phyloP scores from a whole-genome alignment of 192 early-diverging fungal species.

The Mortierella antarctica region DNA sequence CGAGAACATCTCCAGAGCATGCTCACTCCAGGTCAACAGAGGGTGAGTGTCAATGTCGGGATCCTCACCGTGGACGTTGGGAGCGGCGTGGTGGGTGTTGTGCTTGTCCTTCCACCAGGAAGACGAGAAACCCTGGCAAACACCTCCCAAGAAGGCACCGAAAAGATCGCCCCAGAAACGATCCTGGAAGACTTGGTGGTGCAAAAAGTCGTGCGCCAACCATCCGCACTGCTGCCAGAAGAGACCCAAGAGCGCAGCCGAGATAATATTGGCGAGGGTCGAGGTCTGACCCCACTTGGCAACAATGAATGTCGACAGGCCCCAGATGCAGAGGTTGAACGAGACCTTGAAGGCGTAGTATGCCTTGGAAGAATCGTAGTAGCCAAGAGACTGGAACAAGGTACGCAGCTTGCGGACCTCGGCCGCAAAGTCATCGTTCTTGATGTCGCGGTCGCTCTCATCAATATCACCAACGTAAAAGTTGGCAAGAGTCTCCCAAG shows the following conservation, averaged over 20 bases:
- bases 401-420: constrained; percentile 71
- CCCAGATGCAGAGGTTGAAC: constrained; percentile 64
- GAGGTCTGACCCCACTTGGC: constrained; percentile 62
- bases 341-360: constrained; percentile 75
- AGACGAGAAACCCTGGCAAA: constrained; percentile 83
- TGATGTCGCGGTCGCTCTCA: constrained; percentile 57
- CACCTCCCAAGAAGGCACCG: constrained; percentile 76
- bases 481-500: constrained; percentile 74
- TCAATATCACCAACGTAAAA: constrained; percentile 80
- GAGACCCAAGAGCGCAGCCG: constrained; percentile 70
- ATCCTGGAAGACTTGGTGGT: constrained; percentile 83
- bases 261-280: constrained; percentile 64
- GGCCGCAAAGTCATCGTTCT: constrained; percentile 65
- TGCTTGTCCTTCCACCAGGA: constrained; percentile 93
- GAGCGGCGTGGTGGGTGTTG: constrained; percentile 84
- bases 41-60: constrained; percentile 90
- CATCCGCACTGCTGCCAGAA: constrained; percentile 90
- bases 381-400: constrained; percentile 62
- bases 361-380: constrained; percentile 73
- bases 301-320: constrained; percentile 61
- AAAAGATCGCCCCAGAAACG: constrained; percentile 70
- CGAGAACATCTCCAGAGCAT: constrained; percentile 60
- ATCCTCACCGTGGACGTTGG: constrained; percentile 84
- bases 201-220: constrained; percentile 85
- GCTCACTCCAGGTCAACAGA: constrained; percentile 79